Evolutionary conservation across 1,284 basidiomycete genomes (phyloP).

Genomic region (Volvariella surrecta): DNA sequence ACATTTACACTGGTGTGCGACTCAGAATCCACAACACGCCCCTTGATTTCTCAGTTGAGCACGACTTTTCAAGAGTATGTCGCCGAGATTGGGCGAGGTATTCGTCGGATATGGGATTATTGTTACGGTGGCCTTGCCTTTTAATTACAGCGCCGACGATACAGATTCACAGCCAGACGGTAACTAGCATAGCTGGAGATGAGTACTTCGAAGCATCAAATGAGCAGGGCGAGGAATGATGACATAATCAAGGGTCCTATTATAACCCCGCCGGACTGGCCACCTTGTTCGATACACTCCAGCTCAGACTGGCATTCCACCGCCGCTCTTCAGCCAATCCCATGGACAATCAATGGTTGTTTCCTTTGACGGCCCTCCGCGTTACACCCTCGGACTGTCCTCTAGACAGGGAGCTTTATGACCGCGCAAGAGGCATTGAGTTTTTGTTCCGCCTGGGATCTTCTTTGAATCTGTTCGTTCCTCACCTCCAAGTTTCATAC

Average conservation of each 20-base stretch:
- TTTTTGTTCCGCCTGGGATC: constrained; percentile 74
- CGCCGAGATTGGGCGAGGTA: too few species aligned
- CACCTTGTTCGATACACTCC: constrained; percentile 1
- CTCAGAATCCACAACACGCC: not conserved
- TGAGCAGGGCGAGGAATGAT: not conserved
- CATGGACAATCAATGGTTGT: constrained; percentile 55
- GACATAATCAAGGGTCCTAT: not conserved
- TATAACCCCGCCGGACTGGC: not conserved
- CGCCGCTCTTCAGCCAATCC: not conserved
- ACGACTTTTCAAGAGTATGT: too few species aligned
- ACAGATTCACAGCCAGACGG: too few species aligned
- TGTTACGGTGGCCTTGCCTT: too few species aligned
- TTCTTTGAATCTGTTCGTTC: constrained; percentile 61
- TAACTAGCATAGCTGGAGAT: too few species aligned
- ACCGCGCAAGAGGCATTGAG: constrained; percentile 70
- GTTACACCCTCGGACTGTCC: constrained; percentile 53
- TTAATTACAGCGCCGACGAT: too few species aligned
- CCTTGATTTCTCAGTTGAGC: not conserved
- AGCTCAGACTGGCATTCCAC: constrained; percentile 2
- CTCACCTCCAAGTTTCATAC: constrained; percentile 7
- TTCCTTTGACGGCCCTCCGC: constrained; percentile 48
- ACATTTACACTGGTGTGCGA: not conserved
- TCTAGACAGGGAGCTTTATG: constrained; percentile 60
- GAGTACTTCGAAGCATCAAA: too few species aligned
- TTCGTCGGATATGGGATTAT: too few species aligned